Evolutionary conservation across 164 flowering plant genomes (phyloP).

Genomic region (Magnolia officinalis): DNA sequence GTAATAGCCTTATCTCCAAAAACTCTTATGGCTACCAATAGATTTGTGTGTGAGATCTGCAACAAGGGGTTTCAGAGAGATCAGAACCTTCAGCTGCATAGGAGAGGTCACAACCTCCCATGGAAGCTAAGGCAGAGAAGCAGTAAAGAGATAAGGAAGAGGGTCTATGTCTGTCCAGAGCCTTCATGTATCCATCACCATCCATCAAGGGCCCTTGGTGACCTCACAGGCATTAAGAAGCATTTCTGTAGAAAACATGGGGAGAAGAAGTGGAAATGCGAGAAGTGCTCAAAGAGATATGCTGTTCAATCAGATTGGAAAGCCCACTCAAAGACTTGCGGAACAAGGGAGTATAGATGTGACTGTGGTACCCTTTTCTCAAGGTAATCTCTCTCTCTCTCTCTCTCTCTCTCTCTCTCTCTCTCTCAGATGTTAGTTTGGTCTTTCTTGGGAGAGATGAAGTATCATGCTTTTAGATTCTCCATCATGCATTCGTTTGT

Average conservation of each 20-base stretch:
- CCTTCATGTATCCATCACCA: conserved; percentile 73
- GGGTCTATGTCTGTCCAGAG: conserved; percentile 83
- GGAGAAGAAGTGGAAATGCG: conserved; percentile 89
- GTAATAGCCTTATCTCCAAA: conserved; percentile 89
- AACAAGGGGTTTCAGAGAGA: conserved; percentile 97
- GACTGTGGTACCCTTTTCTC: conserved; percentile 94
- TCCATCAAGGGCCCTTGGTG: conserved; percentile 95
- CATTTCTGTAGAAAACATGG: conserved; percentile 89
- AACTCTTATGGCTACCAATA: conserved; percentile 72
- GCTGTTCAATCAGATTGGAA: conserved; percentile 97
- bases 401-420: neutral
- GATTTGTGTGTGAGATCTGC: conserved; percentile 93
- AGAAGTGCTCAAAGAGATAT: conserved; percentile 78
- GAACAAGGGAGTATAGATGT: conserved; percentile 84
- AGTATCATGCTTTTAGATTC: neutral
- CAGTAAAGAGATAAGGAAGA: conserved; percentile 47
- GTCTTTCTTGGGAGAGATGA: neutral
- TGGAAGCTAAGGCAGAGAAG: conserved; percentile 87
- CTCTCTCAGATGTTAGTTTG: neutral
- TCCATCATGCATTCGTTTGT: conserved; percentile 4
- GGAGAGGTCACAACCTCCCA: conserved; percentile 94
- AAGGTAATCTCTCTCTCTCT: conserved; percentile 42
- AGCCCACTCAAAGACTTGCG: conserved; percentile 89
- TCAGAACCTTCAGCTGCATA: conserved; percentile 90
- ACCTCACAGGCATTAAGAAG: conserved; percentile 93